These are phyloP conservation scores for Brachypodium distachyon DNA, from an alignment of 202 grass and related monocot species.

Conservation along the genomic window DNA sequence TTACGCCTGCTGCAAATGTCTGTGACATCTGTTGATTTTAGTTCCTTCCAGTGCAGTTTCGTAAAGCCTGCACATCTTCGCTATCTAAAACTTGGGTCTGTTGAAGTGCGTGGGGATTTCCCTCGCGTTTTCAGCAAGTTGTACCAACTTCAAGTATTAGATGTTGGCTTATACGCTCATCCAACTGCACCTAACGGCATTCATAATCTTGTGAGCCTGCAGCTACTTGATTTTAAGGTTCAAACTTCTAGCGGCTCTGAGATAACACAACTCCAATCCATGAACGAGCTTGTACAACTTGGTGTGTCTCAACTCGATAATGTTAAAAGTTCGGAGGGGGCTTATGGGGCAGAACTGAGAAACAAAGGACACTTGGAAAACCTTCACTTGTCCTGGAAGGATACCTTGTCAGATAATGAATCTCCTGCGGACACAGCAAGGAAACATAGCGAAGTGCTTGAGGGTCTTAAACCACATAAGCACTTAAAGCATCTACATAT, in stretches of 20 bases:
- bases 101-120: background rate
- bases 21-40: background rate
- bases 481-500: constrained; percentile 24
- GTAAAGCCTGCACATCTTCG: background rate
- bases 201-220: constrained; percentile 17
- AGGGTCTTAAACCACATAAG: constrained; percentile 20
- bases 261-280: constrained; percentile 13
- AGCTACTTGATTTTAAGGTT: constrained; percentile 14
- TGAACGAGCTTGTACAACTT: constrained; percentile 9
- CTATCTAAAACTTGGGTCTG: background rate
- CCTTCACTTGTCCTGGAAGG: background rate
- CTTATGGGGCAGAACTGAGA: background rate
- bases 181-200: background rate
- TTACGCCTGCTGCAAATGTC: background rate
- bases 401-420: background rate
- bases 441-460: constrained; percentile 19
- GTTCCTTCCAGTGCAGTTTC: background rate
- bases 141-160: constrained; percentile 28
- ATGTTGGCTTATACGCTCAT: background rate
- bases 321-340: background rate
- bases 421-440: background rate
- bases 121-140: background rate
- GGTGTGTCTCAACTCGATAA: constrained; percentile 18
- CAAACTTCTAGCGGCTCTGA: too few relatives aligned
- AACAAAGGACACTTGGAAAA: constrained; percentile 15